Percentiles rank a stretch among this genome's conserved stretches.
phyloP scores from a whole-genome alignment of 352 stramenopile species.

The Pythium periplocum region DNA sequence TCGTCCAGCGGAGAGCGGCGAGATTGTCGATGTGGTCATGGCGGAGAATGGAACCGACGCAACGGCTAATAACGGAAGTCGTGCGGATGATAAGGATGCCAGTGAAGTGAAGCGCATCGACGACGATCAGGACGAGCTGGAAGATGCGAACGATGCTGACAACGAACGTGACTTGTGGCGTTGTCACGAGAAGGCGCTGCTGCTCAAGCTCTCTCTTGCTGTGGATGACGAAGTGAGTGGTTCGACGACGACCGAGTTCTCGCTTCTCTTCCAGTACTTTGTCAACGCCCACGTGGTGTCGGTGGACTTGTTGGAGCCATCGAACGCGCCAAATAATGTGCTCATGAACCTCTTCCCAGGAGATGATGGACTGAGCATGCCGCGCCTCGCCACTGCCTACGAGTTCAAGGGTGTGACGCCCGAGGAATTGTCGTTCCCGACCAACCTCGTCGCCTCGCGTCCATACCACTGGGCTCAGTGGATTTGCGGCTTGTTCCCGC shows the following conservation, averaged over 20 bases:
- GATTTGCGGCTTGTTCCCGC: conserved; percentile 55
- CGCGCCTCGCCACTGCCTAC: conserved; percentile 43
- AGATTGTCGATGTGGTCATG: conserved; percentile 21
- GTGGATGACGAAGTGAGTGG: conserved; percentile 31
- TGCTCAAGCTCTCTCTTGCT: conserved; percentile 36
- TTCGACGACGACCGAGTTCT: conserved; percentile 29
- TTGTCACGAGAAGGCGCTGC: conserved; percentile 43
- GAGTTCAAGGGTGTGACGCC: conserved; percentile 25
- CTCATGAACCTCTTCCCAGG: conserved; percentile 56
- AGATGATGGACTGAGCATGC: conserved; percentile 42
- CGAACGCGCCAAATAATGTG: conserved; percentile 9
- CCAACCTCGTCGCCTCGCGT: conserved; percentile 21
- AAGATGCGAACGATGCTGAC: conserved; percentile 8
- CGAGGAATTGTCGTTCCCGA: conserved; percentile 42
- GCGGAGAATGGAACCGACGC: conserved; percentile 1
- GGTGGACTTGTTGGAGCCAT: conserved; percentile 31
- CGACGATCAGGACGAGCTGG: conserved; percentile 21
- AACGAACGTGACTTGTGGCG: conserved; percentile 41
- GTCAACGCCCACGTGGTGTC: conserved; percentile 46
- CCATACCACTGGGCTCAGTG: conserved; percentile 76
- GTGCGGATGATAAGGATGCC: conserved; percentile 19
- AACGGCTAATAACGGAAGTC: conserved; percentile 4
- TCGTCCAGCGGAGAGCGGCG: conserved; percentile 25
- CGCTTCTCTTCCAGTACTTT: conserved; percentile 64
- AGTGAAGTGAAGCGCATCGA: conserved; percentile 30